Base-by-base conservation (phyloP, 768 basidiomycete genomes). In the Lentinula sp. region DNA sequence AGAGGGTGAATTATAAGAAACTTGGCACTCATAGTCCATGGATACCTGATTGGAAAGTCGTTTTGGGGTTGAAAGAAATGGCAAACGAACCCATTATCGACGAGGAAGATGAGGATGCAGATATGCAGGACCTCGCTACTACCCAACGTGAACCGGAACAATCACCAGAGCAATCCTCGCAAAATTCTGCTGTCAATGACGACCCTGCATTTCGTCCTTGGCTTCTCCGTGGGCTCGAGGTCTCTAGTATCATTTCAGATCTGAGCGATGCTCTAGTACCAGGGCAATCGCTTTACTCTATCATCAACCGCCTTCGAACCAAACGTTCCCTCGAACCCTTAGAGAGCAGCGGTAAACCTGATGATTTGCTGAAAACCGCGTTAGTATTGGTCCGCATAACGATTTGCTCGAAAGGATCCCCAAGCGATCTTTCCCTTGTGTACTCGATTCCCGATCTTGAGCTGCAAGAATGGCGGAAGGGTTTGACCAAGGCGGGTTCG, bases 391-490 rank as follows among this genome's bases (percentile, higher is more conserved):
- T 96, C 9, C 75, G 80, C 37, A 63, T 94, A 31, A 77, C 73
- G 11, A 82, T 89, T 71, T 78, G 80, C 31, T 80, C 78, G 23
- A 76, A 91, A 16, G 95, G 96, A 3, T 76, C 80, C 15, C 92
- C 91, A 0, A 80, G 84, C 5, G 89, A 94, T 66, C 71, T 93
- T 66, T 90, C 89, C 1, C 73, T 84, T 21, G 83, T 97, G 16
- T 93, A 93, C 69, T 71, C 70, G 18, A 70, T 93, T 31, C 74
- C 80, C 4, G 84, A 87, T 61, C 78, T 74, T 2, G 81, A 88
- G 64, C 78, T 77, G 13, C 71, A 69, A 63, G 70, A 73, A 62
- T 86, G 85, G 83, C 70, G 76, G 48, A 75, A 72, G 54, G 67
- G 72, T 5, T 66, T 73, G 13, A 62, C 59, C 16, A 71, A 71